phyloP scores from a whole-genome alignment of 1,284 basidiomycete species.

The Ceraceosorus guamensis region DNA sequence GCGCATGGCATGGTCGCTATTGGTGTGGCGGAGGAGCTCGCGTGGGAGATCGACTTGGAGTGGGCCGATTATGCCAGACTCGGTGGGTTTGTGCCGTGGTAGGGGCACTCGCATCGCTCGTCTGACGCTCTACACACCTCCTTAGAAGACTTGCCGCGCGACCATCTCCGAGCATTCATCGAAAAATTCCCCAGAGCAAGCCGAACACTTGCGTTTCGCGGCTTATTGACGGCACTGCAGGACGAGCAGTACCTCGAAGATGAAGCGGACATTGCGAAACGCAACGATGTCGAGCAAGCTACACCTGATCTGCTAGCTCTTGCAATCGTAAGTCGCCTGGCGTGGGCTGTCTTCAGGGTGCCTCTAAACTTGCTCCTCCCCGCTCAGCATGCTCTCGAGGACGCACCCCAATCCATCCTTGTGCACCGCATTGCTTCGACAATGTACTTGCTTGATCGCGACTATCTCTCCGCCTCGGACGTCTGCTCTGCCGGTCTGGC shows the following conservation, averaged over 20 bases:
- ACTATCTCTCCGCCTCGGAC: conserved; percentile 55
- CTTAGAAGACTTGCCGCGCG: conserved; percentile 61
- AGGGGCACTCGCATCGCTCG: background rate
- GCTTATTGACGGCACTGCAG: conserved; percentile 26
- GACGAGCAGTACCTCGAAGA: conserved; percentile 31
- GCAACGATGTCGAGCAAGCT: conserved; percentile 16
- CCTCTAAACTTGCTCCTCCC: conserved; percentile 2
- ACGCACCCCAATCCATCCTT: conserved; percentile 60
- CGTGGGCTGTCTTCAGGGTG: conserved; percentile 13
- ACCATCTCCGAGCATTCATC: conserved; percentile 61
- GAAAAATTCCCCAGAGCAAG: conserved; percentile 59
- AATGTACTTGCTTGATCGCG: conserved; percentile 66
- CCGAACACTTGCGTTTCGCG: conserved; percentile 19
- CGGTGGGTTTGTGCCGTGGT: conserved; percentile 53
- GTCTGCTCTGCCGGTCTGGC: conserved; percentile 20
- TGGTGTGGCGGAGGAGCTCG: conserved; percentile 65
- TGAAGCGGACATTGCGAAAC: conserved; percentile 19
- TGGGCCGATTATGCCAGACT: conserved; percentile 64
- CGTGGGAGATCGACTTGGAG: conserved; percentile 74
- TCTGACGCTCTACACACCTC: conserved; percentile 9
- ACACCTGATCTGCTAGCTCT: conserved; percentile 31
- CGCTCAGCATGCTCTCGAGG: conserved; percentile 58
- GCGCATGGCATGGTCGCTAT: conserved; percentile 67
- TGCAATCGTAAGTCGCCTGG: conserved; percentile 15
- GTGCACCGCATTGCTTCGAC: conserved; percentile 65